A percentile compares a stretch with the other conserved stretches of the same genome.
phyloP scores from a whole-genome alignment of 768 basidiomycete genomes.

The Dendrothele bispora region DNA sequence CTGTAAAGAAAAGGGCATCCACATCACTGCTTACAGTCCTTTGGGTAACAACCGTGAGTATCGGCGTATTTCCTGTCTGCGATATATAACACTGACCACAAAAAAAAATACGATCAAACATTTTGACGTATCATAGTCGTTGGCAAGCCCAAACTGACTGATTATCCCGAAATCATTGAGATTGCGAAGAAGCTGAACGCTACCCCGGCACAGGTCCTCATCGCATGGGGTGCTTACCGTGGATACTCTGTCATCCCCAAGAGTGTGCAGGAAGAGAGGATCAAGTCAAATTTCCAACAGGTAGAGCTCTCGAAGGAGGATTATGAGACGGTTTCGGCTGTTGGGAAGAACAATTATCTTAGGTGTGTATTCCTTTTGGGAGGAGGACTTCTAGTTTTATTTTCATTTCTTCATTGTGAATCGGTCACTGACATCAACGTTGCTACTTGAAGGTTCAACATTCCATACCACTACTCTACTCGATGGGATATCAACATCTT shows the following conservation, averaged over 20 bases:
- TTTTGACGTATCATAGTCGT: constrained; percentile 42
- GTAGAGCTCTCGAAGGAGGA: constrained; percentile 66
- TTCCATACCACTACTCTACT: constrained; percentile 57
- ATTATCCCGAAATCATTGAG: constrained; percentile 57
- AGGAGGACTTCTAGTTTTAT: background rate
- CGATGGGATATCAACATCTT: constrained; percentile 77
- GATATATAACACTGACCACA: too few species aligned
- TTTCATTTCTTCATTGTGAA: too few species aligned
- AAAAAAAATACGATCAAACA: background rate
- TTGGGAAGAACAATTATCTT: constrained; percentile 49
- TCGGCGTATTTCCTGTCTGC: too few species aligned
- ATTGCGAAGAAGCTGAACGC: constrained; percentile 64
- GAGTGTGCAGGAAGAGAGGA: constrained; percentile 69
- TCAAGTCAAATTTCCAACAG: constrained; percentile 78
- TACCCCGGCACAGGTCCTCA: constrained; percentile 77
- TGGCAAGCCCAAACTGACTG: constrained; percentile 66
- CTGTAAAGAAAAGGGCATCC: constrained; percentile 69
- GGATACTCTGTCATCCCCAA: constrained; percentile 87
- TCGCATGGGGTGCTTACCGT: constrained; percentile 77
- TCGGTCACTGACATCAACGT: constrained; percentile 24
- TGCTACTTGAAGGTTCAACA: constrained; percentile 51
- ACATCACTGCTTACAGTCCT: constrained; percentile 66
- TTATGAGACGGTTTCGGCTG: constrained; percentile 54
- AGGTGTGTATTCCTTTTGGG: constrained; percentile 24
- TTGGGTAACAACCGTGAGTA: constrained; percentile 77